Percentiles rank a stretch among this genome's conserved stretches.
Evolutionary conservation across 1,284 basidiomycete species (phyloP).

Genomic region (Ceratobasidium sp.): DNA sequence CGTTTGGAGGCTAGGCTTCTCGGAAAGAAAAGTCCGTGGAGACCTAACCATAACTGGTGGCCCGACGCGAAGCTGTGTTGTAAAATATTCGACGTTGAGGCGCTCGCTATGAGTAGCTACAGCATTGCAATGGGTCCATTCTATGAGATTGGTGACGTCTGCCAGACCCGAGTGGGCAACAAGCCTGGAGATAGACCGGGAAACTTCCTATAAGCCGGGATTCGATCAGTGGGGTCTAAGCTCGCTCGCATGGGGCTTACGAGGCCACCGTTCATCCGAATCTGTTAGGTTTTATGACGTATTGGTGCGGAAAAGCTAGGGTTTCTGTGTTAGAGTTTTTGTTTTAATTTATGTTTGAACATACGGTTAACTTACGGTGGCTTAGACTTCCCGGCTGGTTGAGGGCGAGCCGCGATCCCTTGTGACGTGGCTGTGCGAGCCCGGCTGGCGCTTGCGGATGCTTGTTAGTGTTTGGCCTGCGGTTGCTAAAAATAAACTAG

Average conservation of each 20-base stretch:
- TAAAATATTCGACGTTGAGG: slow-evolving; percentile 2
- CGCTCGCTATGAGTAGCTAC: neutral
- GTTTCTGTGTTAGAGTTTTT: too few species aligned
- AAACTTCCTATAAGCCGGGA: neutral
- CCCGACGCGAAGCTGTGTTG: neutral
- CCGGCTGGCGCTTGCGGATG: too few species aligned
- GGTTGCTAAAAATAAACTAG: too few species aligned
- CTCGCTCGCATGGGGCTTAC: neutral
- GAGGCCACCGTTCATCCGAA: neutral
- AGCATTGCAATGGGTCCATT: neutral
- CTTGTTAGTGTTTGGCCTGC: too few species aligned
- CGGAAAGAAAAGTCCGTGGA: neutral
- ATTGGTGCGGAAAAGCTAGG: neutral
- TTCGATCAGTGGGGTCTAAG: neutral
- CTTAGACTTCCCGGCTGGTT: too few species aligned
- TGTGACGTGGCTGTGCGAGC: too few species aligned
- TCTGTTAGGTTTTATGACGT: neutral
- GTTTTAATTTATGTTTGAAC: too few species aligned
- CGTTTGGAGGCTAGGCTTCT: neutral
- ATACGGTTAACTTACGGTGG: too few species aligned
- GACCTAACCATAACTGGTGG: neutral
- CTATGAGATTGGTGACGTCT: neutral
- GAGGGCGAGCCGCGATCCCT: too few species aligned
- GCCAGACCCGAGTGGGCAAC: neutral
- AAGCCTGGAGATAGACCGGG: neutral